Conservation (phyloP, 805 yeast genomes). For the Ogataea naganishii region DNA sequence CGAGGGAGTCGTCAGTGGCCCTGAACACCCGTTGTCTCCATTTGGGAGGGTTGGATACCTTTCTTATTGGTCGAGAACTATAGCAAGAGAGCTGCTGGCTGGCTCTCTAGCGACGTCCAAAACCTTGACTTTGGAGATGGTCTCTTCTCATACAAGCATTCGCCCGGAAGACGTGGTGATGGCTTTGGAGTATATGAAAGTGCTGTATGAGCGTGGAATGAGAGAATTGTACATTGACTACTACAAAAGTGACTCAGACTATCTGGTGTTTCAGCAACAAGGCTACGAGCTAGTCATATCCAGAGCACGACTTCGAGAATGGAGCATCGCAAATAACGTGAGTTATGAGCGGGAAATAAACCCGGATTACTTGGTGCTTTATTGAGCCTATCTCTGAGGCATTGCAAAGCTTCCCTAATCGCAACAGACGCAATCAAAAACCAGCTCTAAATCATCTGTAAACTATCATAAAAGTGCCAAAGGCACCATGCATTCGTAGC, state of each 20-base stretch:
- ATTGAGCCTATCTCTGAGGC: conserved; percentile 14
- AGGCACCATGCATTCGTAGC: too few species aligned
- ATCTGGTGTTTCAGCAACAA: conserved; percentile 15
- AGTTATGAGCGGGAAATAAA: conserved; percentile 10
- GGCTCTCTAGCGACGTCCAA: conserved; percentile 27
- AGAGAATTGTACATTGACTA: conserved; percentile 20
- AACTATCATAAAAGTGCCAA: too few species aligned
- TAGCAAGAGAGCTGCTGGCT: conserved; percentile 34
- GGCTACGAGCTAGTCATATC: conserved; percentile 14
- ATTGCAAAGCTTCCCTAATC: too few species aligned
- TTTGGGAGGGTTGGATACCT: conserved; percentile 71
- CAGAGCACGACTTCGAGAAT: conserved; percentile 15
- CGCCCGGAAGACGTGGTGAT: conserved; percentile 51
- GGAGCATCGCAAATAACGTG: conserved; percentile 19
- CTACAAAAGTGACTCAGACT: conserved; percentile 12
- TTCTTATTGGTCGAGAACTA: conserved; percentile 60
- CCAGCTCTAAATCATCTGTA: too few species aligned
- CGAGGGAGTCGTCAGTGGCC: conserved; percentile 68
- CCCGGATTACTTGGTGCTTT: conserved; percentile 16
- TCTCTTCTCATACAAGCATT: conserved; percentile 55
- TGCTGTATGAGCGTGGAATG: conserved; percentile 23
- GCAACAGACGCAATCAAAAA: too few species aligned
- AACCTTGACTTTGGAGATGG: conserved; percentile 33
- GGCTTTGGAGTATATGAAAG: conserved; percentile 50
- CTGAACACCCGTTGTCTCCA: conserved; percentile 83